phyloP scores from a whole-genome alignment of 2,329 filamentous ascomycete genomes.

The Colletotrichum phormii region DNA sequence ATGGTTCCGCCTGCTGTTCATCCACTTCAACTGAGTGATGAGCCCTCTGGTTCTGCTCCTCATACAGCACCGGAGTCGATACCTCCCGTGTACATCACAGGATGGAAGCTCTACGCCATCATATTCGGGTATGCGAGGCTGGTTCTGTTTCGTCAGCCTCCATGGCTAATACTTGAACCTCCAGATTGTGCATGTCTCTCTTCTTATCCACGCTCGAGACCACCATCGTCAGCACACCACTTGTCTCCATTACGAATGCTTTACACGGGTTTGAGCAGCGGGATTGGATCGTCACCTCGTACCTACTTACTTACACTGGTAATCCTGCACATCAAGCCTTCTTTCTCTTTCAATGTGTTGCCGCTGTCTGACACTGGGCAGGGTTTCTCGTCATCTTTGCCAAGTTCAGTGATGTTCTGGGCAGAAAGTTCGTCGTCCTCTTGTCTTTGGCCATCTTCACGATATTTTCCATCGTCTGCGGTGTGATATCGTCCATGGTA shows the following conservation, averaged over 20 bases:
- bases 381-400: slow-evolving; percentile 55
- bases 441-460: slow-evolving; percentile 51
- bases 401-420: slow-evolving; percentile 58
- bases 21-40: background rate
- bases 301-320: slow-evolving; percentile 62
- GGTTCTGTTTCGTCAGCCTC: too few species aligned
- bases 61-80: background rate
- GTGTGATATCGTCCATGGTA: slow-evolving; percentile 47
- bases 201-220: slow-evolving; percentile 60
- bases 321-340: background rate
- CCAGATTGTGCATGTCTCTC: slow-evolving; percentile 37
- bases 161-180: background rate
- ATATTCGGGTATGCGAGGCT: background rate
- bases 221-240: slow-evolving; percentile 61
- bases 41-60: background rate
- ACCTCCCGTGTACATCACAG: slow-evolving; percentile 5
- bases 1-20: background rate
- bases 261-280: slow-evolving; percentile 49
- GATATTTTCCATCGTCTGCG: slow-evolving; percentile 54
- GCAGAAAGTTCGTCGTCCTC: slow-evolving; percentile 50
- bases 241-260: slow-evolving; percentile 56
- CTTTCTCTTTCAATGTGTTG: background rate
- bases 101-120: slow-evolving; percentile 13
- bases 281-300: slow-evolving; percentile 59
- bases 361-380: slow-evolving; percentile 24